Evolutionary conservation across 2,329 filamentous ascomycete genomes (phyloP).

Genomic region (Fusarium albosuccineum): DNA sequence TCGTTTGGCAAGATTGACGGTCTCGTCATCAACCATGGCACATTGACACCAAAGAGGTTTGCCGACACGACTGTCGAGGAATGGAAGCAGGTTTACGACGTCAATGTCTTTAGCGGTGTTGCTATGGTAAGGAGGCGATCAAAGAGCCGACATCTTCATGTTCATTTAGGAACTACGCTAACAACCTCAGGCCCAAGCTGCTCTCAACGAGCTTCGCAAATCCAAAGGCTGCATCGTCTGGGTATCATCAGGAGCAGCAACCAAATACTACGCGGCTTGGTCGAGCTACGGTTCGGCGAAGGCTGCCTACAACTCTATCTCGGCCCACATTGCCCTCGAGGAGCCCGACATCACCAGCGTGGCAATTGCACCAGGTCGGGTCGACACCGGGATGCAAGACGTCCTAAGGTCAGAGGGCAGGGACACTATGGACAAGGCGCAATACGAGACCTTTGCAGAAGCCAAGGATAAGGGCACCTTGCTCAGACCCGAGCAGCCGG

Average conservation of each 20-base stretch:
- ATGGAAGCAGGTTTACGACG: constrained; percentile 82
- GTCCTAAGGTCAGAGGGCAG: constrained; percentile 75
- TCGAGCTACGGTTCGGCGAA: constrained; percentile 86
- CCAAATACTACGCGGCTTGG: constrained; percentile 77
- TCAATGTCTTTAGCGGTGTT: constrained; percentile 89
- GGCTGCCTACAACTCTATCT: constrained; percentile 85
- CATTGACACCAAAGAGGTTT: constrained; percentile 81
- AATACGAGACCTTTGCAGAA: constrained; percentile 76
- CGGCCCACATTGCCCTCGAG: constrained; percentile 78
- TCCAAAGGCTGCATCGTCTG: constrained; percentile 80
- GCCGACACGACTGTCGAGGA: constrained; percentile 75
- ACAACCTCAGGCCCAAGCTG: constrained; percentile 73
- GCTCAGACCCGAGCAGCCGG: constrained; percentile 85
- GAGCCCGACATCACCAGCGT: constrained; percentile 82
- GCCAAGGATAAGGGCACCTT: constrained; percentile 79
- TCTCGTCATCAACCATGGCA: constrained; percentile 89
- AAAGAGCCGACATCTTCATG: background rate
- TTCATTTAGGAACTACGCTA: background rate
- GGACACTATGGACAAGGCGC: constrained; percentile 63
- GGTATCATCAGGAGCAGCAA: constrained; percentile 83
- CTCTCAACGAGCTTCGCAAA: constrained; percentile 76
- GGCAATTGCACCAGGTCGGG: constrained; percentile 81
- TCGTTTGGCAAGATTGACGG: constrained; percentile 82
- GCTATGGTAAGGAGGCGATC: constrained; percentile 71
- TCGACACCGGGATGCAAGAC: constrained; percentile 93